Conservation (phyloP, 2,329 filamentous ascomycete genomes). For the Aureobasidium sp. region DNA sequence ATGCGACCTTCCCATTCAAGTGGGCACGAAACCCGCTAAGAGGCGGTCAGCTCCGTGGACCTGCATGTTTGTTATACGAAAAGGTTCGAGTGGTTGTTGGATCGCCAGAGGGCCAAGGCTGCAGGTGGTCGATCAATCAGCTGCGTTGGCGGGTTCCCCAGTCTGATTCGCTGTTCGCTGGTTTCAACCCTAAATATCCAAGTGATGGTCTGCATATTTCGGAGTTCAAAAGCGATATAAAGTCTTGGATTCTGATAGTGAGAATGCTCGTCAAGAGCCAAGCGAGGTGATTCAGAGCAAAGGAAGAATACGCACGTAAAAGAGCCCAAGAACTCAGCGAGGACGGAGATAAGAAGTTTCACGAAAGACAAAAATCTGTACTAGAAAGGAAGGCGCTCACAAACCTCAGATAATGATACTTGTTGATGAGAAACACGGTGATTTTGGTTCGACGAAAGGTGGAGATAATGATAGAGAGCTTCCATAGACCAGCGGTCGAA, state of each 20-base stretch:
- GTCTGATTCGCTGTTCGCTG: neutral
- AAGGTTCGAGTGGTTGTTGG: neutral
- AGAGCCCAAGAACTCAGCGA: neutral
- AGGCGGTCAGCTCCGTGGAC: conserved; percentile 4
- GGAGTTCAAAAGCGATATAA: neutral
- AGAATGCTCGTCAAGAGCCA: neutral
- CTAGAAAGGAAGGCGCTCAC: neutral
- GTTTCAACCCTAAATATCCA: neutral
- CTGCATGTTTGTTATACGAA: conserved; percentile 2
- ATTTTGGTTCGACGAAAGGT: neutral
- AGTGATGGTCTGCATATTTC: neutral
- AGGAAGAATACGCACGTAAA: neutral
- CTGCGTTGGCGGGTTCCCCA: neutral
- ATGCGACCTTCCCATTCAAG: conserved; percentile 3
- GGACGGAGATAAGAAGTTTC: neutral
- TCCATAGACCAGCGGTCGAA: neutral
- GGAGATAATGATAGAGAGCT: neutral
- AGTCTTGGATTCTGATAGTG: neutral
- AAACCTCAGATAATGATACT: neutral
- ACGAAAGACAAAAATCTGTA: neutral
- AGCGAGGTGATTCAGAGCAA: neutral
- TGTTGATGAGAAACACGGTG: neutral
- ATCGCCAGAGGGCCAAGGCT: neutral
- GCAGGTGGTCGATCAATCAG: conserved; percentile 4
- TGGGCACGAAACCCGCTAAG: neutral